phyloP scores from a whole-genome alignment of 805 yeast species.

The Candida sonorensis region DNA sequence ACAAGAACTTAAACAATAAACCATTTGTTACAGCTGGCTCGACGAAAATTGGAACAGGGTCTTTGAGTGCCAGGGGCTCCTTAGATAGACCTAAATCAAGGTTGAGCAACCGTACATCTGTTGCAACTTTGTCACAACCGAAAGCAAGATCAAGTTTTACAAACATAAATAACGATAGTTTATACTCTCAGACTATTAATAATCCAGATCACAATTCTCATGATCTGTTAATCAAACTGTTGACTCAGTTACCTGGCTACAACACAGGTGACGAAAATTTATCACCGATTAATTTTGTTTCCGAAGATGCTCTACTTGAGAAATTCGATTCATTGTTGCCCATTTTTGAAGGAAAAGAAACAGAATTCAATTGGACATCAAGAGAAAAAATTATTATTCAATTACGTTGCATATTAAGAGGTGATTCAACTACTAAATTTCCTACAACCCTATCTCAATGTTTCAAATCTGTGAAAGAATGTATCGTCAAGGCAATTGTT shows the following conservation, averaged over 20 bases:
- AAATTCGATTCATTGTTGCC: conserved; percentile 24
- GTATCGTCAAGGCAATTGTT: conserved; percentile 54
- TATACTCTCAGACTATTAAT: not conserved
- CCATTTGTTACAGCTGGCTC: conserved; percentile 25
- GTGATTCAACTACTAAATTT: conserved; percentile 36
- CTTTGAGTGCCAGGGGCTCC: not conserved
- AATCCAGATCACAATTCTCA: not conserved
- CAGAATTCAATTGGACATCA: conserved; percentile 78
- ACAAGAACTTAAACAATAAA: conserved; percentile 5
- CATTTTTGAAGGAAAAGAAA: conserved; percentile 65
- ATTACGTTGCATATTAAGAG: conserved; percentile 55
- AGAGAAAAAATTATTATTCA: conserved; percentile 59
- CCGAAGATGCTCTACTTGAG: conserved; percentile 23
- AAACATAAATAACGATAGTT: not conserved
- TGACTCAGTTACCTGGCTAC: conserved; percentile 10
- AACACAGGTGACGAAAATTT: conserved; percentile 28
- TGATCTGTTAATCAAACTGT: conserved; percentile 2
- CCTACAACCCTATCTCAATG: conserved; percentile 25
- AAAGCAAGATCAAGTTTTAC: not conserved
- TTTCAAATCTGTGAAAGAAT: conserved; percentile 41
- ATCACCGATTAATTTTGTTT: conserved; percentile 24
- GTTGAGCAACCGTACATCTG: conserved; percentile 4
- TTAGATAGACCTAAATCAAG: conserved; percentile 11
- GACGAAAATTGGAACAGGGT: conserved; percentile 18
- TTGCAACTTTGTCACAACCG: conserved; percentile 2